Evolutionary conservation across 1,284 basidiomycete species (phyloP).

Genomic region (Volvariella surrecta): DNA sequence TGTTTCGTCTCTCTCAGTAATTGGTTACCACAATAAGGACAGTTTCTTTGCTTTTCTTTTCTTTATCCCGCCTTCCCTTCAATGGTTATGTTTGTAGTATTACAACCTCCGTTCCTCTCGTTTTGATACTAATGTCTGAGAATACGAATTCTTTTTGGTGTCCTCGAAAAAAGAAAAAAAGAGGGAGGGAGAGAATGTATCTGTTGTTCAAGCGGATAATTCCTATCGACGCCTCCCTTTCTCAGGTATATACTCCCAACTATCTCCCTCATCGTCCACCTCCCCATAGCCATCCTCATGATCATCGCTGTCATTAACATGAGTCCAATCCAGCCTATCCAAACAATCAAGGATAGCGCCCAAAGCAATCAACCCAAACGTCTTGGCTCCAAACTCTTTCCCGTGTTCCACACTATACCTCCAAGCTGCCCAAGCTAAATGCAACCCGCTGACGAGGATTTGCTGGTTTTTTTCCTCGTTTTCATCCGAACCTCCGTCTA

Average conservation of each 20-base stretch:
- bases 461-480: neutral
- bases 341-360: conserved; percentile 51
- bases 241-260: neutral
- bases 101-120: too few relatives aligned
- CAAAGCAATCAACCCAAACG: conserved; percentile 61
- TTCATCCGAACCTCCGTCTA: neutral
- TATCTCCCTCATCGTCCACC: neutral
- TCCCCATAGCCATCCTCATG: neutral
- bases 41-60: too few relatives aligned
- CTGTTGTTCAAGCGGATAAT: too few relatives aligned
- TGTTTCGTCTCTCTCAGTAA: too few relatives aligned
- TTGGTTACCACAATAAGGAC: too few relatives aligned
- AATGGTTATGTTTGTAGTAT: too few relatives aligned
- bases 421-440: conserved; percentile 59
- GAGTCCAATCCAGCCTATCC: conserved; percentile 26
- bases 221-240: neutral
- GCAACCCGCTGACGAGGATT: conserved; percentile 26
- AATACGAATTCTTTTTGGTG: too few relatives aligned
- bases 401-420: conserved; percentile 35
- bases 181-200: too few relatives aligned
- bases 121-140: too few relatives aligned
- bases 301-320: too few relatives aligned
- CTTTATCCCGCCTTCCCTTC: too few relatives aligned
- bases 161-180: too few relatives aligned
- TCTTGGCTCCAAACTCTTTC: conserved; percentile 48